Evolutionary conservation across 306 rosid species (phyloP).

Genomic region (Quercus alba): DNA sequence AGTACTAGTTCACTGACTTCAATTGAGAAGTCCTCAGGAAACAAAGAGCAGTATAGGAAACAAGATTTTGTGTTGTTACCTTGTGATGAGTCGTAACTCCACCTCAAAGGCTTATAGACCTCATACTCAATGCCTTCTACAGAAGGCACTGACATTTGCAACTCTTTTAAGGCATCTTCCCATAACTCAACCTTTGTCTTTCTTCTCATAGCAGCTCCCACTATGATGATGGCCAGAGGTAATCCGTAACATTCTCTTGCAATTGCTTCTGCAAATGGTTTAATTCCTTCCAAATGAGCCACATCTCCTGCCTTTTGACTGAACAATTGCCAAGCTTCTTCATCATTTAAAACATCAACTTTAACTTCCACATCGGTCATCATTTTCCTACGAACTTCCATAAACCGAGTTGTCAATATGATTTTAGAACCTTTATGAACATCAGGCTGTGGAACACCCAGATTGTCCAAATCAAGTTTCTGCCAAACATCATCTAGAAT

Average conservation of each 20-base stretch:
- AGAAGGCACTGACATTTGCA: background rate
- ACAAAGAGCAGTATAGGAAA: constrained; percentile 16
- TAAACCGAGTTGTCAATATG: background rate
- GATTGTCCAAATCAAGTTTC: background rate
- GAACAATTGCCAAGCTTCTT: constrained; percentile 25
- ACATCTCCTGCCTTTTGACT: constrained; percentile 11
- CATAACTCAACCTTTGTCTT: constrained; percentile 13
- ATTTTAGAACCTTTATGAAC: background rate
- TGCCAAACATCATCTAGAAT: background rate
- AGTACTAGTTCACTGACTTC: background rate
- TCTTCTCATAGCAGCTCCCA: constrained; percentile 26
- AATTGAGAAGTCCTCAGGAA: constrained; percentile 1
- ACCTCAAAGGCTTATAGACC: constrained; percentile 14
- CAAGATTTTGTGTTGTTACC: background rate
- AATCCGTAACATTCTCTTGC: constrained; percentile 10
- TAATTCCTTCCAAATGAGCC: background rate
- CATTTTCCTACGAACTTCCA: constrained; percentile 19
- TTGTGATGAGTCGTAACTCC: constrained; percentile 17
- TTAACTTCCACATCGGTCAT: constrained; percentile 14
- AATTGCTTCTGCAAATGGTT: constrained; percentile 2
- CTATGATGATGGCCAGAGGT: constrained; percentile 17
- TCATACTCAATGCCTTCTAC: background rate
- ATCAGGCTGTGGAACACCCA: background rate
- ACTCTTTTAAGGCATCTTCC: constrained; percentile 16
- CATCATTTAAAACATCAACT: background rate